Evolutionary conservation across 805 yeast genomes (phyloP), one percentile per base, ranked within the genome.

Genomic region (Lipomyces lipofer): DNA sequence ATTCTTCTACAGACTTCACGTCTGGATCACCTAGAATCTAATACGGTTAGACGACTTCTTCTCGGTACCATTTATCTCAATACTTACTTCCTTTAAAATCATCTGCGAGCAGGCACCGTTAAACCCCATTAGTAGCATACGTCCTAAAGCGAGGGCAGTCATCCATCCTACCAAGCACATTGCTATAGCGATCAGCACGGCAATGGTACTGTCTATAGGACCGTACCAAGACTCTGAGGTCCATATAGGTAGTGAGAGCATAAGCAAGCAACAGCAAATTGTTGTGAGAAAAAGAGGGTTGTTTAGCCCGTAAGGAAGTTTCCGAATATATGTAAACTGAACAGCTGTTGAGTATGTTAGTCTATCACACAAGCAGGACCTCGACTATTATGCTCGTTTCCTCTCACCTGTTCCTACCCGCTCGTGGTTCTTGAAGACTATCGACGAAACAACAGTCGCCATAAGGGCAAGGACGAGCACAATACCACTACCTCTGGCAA

Each of bases 71-170:
- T 15, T 4, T 15, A 8, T 15, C 25, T 19, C 21, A 36, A 10
- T 8, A 36, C 40, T 1, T 36, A 36, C 29, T 17, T 46, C 49
- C 9, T 36, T 12, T 13, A 47, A 13, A 21, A 62, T 54, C n/a
- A 27, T 35, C 10, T 52, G 56, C n/a, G 60, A 61, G 56, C 72
- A 72, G 5, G 66, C 66, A 8, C 77, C 75, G 17, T 70, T 68
- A 60, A 71, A 73, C 10, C 74, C 70, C 75, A 74, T 68, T 47
- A 74, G 70, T 47, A 74, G 70, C 75, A 74, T 75, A 35, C 76
- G 72, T 2, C 76, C 75, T 28, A 73, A 66, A 19, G 71, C 64
- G 48, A 73, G 68, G 3, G 76, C 68, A 7, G 73, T 63, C 52
- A 63, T 59, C 72, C 74, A 74, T 5, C 78, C 78, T 17, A 69